These are phyloP conservation scores for Hanseniaspora guilliermondii DNA, from an alignment of 805 yeast species.

Conservation along the genomic window DNA sequence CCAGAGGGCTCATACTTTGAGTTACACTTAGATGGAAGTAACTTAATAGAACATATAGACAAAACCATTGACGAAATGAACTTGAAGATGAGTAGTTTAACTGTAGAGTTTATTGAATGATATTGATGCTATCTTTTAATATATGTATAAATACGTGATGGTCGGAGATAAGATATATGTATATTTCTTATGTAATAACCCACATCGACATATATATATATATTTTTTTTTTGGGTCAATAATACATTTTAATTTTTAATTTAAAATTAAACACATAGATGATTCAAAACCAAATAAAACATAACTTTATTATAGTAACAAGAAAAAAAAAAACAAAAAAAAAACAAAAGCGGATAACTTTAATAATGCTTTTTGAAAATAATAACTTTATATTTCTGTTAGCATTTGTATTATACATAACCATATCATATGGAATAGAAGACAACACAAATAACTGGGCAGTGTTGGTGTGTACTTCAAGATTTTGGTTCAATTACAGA, in stretches of 20 bases:
- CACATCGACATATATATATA: too few species aligned
- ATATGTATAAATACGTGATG: background rate
- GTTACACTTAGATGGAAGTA: constrained; percentile 33
- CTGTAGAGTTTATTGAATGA: constrained; percentile 40
- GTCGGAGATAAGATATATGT: background rate
- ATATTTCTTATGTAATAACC: too few species aligned
- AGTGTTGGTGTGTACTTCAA: constrained; percentile 84
- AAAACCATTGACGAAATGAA: constrained; percentile 60
- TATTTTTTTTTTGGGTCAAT: too few species aligned
- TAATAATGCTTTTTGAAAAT: background rate
- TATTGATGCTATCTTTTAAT: background rate
- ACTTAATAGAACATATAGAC: constrained; percentile 43
- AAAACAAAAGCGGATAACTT: too few species aligned
- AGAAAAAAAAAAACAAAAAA: too few species aligned
- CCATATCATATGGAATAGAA: constrained; percentile 1
- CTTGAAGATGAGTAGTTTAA: constrained; percentile 65
- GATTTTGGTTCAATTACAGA: constrained; percentile 97
- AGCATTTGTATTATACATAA: background rate
- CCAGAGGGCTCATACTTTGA: constrained; percentile 20
- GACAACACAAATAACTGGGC: constrained; percentile 61
- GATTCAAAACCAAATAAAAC: too few species aligned
- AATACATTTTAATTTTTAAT: too few species aligned
- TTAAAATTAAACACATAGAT: too few species aligned
- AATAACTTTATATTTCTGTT: background rate
- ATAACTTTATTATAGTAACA: too few species aligned